Evolutionary conservation across 495 filamentous ascomycete genomes (phyloP).

Genomic region (Astrothelium macrocarpum): DNA sequence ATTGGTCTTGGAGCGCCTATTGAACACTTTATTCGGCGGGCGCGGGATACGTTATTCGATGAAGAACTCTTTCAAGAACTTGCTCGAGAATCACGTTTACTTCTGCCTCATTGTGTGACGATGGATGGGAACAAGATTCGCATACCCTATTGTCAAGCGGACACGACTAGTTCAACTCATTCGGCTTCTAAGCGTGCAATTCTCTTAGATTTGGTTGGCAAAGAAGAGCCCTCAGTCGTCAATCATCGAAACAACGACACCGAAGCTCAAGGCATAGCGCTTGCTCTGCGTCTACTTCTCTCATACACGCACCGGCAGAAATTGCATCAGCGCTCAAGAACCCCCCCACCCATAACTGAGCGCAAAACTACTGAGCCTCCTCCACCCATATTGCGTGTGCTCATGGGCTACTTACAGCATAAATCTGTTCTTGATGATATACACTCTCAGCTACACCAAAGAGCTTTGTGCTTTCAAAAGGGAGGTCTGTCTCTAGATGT

Average conservation of each 20-base stretch:
- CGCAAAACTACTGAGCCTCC: constrained; percentile 7
- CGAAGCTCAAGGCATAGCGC: constrained; percentile 14
- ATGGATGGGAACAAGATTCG: constrained; percentile 48
- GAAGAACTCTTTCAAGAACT: constrained; percentile 94
- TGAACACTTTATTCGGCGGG: constrained; percentile 63
- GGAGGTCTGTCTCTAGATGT: neutral
- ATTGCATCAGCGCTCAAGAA: constrained; percentile 12
- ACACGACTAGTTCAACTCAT: neutral
- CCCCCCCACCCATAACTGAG: constrained; percentile 18
- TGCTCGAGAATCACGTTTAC: constrained; percentile 62
- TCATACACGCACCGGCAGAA: constrained; percentile 18
- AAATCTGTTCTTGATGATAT: neutral
- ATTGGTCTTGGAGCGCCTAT: constrained; percentile 31
- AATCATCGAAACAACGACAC: constrained; percentile 2
- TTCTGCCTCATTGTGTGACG: constrained; percentile 57
- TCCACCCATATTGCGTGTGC: constrained; percentile 14
- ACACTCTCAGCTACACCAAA: neutral
- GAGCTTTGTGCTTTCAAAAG: neutral
- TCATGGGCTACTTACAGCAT: constrained; percentile 13
- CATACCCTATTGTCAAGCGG: constrained; percentile 2
- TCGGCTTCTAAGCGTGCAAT: constrained; percentile 1
- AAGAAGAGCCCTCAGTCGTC: constrained; percentile 9
- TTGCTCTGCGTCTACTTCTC: constrained; percentile 21
- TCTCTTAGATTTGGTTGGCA: constrained; percentile 12
- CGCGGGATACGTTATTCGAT: constrained; percentile 79